Base-by-base conservation (phyloP, 2,329 filamentous ascomycete species). In the Acrocalymma vagum region DNA sequence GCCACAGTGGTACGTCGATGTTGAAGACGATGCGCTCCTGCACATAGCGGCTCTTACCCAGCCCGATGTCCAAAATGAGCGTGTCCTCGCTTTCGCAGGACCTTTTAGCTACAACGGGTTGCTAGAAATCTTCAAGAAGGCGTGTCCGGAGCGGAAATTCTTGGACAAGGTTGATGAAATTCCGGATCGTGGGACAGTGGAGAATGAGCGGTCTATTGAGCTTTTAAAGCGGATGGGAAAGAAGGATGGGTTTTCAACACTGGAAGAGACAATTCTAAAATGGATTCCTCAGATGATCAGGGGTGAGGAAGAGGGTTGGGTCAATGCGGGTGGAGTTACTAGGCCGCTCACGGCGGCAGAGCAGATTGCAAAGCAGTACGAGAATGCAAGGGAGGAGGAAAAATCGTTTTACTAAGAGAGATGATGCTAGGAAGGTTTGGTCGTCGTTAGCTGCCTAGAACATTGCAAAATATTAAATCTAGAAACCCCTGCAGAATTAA, bases 11-110 rank as follows among this genome's bases (percentile, higher is more conserved):
- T 78, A 60, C 35, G 68, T 83, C n/a, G 72, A 83, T 45, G 75
- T 80, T 0, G 63, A 75, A 9, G 80, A 84, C 35, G 55, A 56
- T 3, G 79, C 75, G 0, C 60, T 72, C 0, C 62, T 83, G 0
- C 78, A 82, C 28, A 66, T 81, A 1, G 75, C 77, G 3, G 79
- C 72, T 0, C 61, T 77, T 5, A 63, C 79, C 0, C 64, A 77
- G n/a, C 66, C 71, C 0, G 63, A 67, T 1, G 72, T 81, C 0
- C 49, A 65, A 11, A 69, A 70, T 1, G 72, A 82, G 51, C 70
- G 81, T 1, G 55, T 84, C 5, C 78, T 82, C 45, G 80, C 68
- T 2, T 78, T 76, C 29, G 77, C 73, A 0, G 59, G 65, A 0
- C 68, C 69, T 0, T 75, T 70, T 29, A 77, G 61, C 28, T 77